phyloP scores from a whole-genome alignment of 768 basidiomycete genomes.

The Sistotremastrum suecicum region DNA sequence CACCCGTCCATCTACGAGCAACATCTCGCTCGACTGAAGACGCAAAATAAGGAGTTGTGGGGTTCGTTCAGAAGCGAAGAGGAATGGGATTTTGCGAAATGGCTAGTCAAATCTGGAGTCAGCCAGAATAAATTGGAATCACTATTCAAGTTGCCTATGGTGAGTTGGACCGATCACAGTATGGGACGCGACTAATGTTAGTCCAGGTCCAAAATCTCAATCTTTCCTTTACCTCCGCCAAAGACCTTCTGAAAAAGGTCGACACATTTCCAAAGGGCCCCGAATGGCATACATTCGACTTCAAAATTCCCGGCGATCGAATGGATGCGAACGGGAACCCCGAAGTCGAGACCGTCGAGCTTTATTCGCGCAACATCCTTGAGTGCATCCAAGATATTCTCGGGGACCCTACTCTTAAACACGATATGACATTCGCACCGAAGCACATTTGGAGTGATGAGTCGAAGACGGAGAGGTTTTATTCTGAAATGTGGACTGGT shows the following conservation, averaged over 20 bases:
- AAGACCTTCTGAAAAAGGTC: constrained; percentile 12
- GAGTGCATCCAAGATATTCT: constrained; percentile 3
- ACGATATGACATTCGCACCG: constrained; percentile 3
- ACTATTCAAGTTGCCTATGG: constrained; percentile 19
- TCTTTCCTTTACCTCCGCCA: constrained; percentile 6
- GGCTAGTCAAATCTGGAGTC: constrained; percentile 15
- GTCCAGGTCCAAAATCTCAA: too few relatives aligned
- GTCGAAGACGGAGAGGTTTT: neutral
- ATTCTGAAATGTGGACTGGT: constrained; percentile 7
- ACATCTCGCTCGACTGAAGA: too few relatives aligned
- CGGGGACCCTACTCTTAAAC: neutral
- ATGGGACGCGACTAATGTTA: too few relatives aligned
- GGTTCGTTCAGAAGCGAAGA: constrained; percentile 18
- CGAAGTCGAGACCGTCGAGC: constrained; percentile 7
- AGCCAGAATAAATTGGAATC: constrained; percentile 16
- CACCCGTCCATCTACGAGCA: too few relatives aligned
- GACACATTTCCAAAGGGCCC: constrained; percentile 15
- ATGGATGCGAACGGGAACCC: constrained; percentile 7
- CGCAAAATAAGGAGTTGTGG: neutral
- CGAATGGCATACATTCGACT: constrained; percentile 12
- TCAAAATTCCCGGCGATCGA: constrained; percentile 10
- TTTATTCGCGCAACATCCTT: constrained; percentile 1
- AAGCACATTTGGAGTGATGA: constrained; percentile 2
- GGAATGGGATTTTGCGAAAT: constrained; percentile 21
- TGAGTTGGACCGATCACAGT: constrained; percentile 6